These are phyloP conservation scores for Asclepias syriaca DNA, from an alignment of 257 asterid species.

Conservation along the genomic window DNA sequence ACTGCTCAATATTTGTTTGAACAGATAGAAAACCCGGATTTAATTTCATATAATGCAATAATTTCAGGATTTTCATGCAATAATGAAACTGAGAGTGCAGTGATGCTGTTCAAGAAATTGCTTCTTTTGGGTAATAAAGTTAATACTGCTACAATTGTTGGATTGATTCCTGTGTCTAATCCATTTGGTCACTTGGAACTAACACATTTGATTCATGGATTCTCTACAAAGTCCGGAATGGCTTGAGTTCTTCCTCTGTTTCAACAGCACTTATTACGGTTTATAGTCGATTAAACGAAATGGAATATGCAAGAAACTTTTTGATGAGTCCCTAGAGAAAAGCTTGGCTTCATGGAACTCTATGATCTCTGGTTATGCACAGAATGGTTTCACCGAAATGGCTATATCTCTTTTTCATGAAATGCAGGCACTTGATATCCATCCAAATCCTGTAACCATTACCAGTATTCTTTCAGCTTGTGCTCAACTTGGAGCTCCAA, in stretches of 20 bases:
- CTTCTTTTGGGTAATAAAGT: conserved; percentile 43
- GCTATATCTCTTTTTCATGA: conserved; percentile 68
- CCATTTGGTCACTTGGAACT: conserved; percentile 68
- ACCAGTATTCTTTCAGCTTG: conserved; percentile 89
- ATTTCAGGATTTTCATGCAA: conserved; percentile 63
- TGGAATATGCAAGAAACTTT: conserved; percentile 56
- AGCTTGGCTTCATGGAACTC: conserved; percentile 85
- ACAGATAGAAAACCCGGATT: conserved; percentile 55
- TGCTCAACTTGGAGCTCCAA: conserved; percentile 82
- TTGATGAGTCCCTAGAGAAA: conserved; percentile 59
- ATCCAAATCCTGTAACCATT: conserved; percentile 69
- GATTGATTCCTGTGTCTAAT: conserved; percentile 62
- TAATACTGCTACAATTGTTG: conserved; percentile 68
- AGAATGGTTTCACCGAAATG: conserved; percentile 68
- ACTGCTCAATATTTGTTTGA: conserved; percentile 56
- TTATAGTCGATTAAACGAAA: conserved; percentile 64
- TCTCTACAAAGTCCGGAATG: conserved; percentile 52
- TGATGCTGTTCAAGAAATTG: conserved; percentile 52
- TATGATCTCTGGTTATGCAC: conserved; percentile 91
- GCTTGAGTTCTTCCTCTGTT: conserved; percentile 48
- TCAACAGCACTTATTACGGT: conserved; percentile 78
- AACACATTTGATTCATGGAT: conserved; percentile 51
- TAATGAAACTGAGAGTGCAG: conserved; percentile 38
- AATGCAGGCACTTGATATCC: conserved; percentile 72
- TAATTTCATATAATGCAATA: conserved; percentile 70